Evolutionary conservation across 371 early-diverging fungal genomes (phyloP).

Genomic region (Umbelopsis sp.): DNA sequence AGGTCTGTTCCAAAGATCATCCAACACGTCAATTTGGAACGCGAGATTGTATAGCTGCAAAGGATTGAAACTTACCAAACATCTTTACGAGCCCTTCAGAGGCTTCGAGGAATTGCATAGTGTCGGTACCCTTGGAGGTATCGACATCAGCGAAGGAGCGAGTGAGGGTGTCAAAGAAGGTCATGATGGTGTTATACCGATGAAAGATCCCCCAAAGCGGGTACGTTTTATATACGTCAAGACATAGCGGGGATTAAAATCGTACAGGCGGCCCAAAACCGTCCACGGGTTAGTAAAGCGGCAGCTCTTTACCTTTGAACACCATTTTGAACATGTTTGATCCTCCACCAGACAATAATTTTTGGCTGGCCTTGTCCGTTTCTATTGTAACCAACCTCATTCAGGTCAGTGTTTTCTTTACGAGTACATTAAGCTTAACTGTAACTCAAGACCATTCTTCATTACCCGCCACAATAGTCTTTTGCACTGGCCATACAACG

Average conservation of each 20-base stretch:
- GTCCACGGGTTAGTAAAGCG: background rate
- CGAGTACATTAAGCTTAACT: background rate
- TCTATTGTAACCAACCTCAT: constrained; percentile 47
- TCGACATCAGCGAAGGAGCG: constrained; percentile 75
- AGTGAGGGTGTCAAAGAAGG: constrained; percentile 71
- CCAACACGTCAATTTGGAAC: background rate
- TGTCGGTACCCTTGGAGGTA: constrained; percentile 72
- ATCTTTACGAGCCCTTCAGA: constrained; percentile 79
- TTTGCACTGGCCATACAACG: constrained; percentile 77
- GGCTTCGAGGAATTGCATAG: constrained; percentile 86
- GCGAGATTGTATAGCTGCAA: background rate
- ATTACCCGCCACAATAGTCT: constrained; percentile 36
- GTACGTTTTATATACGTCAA: background rate
- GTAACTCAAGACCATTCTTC: background rate
- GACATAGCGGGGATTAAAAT: background rate
- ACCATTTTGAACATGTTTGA: background rate
- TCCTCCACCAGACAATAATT: constrained; percentile 25
- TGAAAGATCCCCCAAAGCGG: background rate
- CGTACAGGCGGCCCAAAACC: background rate
- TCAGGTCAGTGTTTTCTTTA: constrained; percentile 22
- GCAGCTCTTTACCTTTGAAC: background rate
- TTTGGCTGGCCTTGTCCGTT: constrained; percentile 46
- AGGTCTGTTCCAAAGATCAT: constrained; percentile 50
- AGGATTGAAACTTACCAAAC: constrained; percentile 70
- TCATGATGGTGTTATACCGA: constrained; percentile 38